phyloP scores from a whole-genome alignment of 148 eudicot genomes.

The Amaranthus palmeri region DNA sequence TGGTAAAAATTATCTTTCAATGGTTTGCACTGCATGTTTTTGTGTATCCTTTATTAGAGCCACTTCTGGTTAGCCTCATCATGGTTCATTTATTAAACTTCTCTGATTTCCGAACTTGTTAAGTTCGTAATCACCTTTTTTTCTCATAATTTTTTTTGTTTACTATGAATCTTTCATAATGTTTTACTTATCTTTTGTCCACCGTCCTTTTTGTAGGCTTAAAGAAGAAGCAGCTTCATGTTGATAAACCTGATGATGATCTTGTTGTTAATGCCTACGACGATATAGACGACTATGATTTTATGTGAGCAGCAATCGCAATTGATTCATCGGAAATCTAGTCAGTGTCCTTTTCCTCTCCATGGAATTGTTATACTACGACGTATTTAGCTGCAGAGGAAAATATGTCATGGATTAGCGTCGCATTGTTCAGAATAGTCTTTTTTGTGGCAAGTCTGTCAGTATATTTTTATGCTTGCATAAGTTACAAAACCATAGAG shows the following conservation, averaged over 20 bases:
- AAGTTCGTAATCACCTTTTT: too few species aligned
- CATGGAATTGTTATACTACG: conserved; percentile 1
- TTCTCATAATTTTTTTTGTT: neutral
- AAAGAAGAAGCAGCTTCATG: conserved; percentile 79
- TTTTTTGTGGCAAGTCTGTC: conserved; percentile 3
- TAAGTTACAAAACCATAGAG: neutral
- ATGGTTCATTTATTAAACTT: too few species aligned
- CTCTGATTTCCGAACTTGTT: too few species aligned
- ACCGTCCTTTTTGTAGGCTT: conserved; percentile 34
- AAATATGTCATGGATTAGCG: neutral
- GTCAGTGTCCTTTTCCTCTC: neutral
- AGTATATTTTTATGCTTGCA: conserved; percentile 13
- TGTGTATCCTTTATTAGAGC: too few species aligned
- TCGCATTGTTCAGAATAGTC: neutral
- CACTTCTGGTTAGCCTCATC: too few species aligned
- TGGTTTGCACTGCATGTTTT: too few species aligned
- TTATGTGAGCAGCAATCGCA: conserved; percentile 51
- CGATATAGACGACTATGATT: conserved; percentile 71
- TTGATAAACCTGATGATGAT: conserved; percentile 81
- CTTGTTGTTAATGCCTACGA: conserved; percentile 48
- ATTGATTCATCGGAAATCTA: neutral
- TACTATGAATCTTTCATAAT: too few species aligned
- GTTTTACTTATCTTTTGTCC: too few species aligned
- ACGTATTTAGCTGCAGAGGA: neutral
- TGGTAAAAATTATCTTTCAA: too few species aligned